These are phyloP conservation scores for Phytophthora tubulina DNA, from an alignment of 352 stramenopile species.

Conservation along the genomic window DNA sequence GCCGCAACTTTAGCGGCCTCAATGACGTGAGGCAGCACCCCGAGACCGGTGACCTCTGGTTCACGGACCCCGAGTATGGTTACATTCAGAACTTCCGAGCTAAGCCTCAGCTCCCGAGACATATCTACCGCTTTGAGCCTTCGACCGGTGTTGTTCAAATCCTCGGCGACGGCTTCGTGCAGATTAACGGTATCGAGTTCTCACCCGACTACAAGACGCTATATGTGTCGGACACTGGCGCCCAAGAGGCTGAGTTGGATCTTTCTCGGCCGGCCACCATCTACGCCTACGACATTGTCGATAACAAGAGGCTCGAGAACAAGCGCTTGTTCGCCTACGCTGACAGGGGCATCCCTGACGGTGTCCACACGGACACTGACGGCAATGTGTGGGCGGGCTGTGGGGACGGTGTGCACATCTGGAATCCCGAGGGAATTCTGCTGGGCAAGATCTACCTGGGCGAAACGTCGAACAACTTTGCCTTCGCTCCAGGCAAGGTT, in stretches of 20 bases:
- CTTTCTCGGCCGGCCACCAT: constrained; percentile 27
- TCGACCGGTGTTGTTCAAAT: constrained; percentile 36
- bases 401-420: constrained; percentile 34
- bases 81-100: constrained; percentile 33
- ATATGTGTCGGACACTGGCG: constrained; percentile 29
- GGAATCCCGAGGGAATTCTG: constrained; percentile 32
- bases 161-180: constrained; percentile 21
- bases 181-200: constrained; percentile 33
- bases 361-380: constrained; percentile 29
- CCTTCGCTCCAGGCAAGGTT: constrained; percentile 30
- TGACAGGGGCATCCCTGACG: constrained; percentile 31
- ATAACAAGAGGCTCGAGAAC: constrained; percentile 26
- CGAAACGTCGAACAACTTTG: constrained; percentile 32
- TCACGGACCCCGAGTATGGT: constrained; percentile 28
- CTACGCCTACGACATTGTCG: constrained; percentile 33
- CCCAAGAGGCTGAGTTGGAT: constrained; percentile 26
- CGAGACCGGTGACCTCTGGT: constrained; percentile 33
- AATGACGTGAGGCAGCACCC: constrained; percentile 38
- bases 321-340: constrained; percentile 26
- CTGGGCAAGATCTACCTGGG: constrained; percentile 35
- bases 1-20: constrained; percentile 31
- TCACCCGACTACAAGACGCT: constrained; percentile 39
- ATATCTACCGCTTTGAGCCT: constrained; percentile 36
- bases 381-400: constrained; percentile 33
- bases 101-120: constrained; percentile 17